phyloP scores from a whole-genome alignment of 768 basidiomycete genomes.

The Wakefieldia striispora region DNA sequence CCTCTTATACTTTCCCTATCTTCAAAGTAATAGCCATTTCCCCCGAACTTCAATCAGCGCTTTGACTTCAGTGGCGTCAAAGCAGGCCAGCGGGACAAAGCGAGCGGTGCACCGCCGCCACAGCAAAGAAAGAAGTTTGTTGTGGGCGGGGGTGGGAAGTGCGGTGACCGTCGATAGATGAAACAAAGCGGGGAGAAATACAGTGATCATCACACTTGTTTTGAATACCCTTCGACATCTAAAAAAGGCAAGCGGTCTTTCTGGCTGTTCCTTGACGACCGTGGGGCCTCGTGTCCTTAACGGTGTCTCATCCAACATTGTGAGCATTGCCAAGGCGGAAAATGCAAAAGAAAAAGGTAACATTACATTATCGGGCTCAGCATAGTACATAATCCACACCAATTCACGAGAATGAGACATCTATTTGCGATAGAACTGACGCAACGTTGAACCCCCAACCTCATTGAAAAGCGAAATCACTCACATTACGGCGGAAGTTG shows the following conservation, averaged over 20 bases:
- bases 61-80: slow-evolving; percentile 19
- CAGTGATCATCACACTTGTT: slow-evolving; percentile 2
- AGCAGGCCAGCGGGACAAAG: slow-evolving; percentile 20
- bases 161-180: slow-evolving; percentile 9
- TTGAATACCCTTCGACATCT: slow-evolving; percentile 1
- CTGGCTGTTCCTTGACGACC: slow-evolving; percentile 10
- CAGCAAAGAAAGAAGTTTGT: slow-evolving; percentile 12
- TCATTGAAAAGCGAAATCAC: slow-evolving; percentile 30
- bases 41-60: slow-evolving; percentile 3
- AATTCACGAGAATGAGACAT: slow-evolving; percentile 16
- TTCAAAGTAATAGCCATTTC: slow-evolving; percentile 6
- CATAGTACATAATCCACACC: slow-evolving; percentile 19
- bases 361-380: slow-evolving; percentile 29
- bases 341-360: slow-evolving; percentile 11
- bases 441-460: slow-evolving; percentile 16
- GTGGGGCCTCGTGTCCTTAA: background rate
- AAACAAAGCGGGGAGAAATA: slow-evolving; percentile 23
- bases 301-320: slow-evolving; percentile 12
- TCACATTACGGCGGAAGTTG: slow-evolving; percentile 90
- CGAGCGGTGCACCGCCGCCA: slow-evolving; percentile 8
- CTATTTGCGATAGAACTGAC: slow-evolving; percentile 81
- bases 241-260: slow-evolving; percentile 16
- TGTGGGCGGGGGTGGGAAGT: background rate
- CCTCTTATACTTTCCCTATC: slow-evolving; percentile 20
- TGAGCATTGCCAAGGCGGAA: slow-evolving; percentile 10